phyloP scores from a whole-genome alignment of 2,329 filamentous ascomycete genomes.

The Allantophomopsis lycopodina region DNA sequence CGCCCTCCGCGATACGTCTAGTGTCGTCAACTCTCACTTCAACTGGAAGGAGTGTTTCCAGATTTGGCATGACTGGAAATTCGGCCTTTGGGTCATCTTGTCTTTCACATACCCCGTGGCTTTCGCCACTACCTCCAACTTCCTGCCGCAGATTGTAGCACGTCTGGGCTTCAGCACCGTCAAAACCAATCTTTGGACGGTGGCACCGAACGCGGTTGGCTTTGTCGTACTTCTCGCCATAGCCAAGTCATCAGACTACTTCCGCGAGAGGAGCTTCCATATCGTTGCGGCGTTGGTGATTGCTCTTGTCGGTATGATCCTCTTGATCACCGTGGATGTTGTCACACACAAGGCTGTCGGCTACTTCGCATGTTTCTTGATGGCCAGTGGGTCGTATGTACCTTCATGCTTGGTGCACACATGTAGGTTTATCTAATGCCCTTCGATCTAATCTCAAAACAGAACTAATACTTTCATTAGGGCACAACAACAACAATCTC shows the following conservation, averaged over 20 bases:
- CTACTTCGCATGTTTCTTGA: slow-evolving; percentile 35
- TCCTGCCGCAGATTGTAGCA: slow-evolving; percentile 30
- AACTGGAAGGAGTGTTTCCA: slow-evolving; percentile 25
- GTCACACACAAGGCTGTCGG: slow-evolving; percentile 25
- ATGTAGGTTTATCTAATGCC: too few relatives aligned
- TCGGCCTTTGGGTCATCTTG: slow-evolving; percentile 29
- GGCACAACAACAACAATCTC: slow-evolving; percentile 38
- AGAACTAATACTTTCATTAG: too few relatives aligned
- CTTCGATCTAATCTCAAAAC: too few relatives aligned
- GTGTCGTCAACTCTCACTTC: slow-evolving; percentile 21
- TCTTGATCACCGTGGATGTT: slow-evolving; percentile 28
- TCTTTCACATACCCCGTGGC: slow-evolving; percentile 32
- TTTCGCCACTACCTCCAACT: slow-evolving; percentile 29
- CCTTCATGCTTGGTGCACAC: slow-evolving; percentile 30
- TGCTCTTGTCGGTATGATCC: slow-evolving; percentile 27
- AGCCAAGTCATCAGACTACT: slow-evolving; percentile 27
- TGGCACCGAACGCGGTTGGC: slow-evolving; percentile 31
- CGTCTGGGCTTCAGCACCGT: slow-evolving; percentile 27
- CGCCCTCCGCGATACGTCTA: slow-evolving; percentile 29
- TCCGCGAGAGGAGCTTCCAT: slow-evolving; percentile 30
- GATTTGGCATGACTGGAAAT: slow-evolving; percentile 26
- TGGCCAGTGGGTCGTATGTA: slow-evolving; percentile 30
- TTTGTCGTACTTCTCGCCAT: slow-evolving; percentile 29
- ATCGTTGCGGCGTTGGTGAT: slow-evolving; percentile 24
- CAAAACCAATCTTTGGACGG: slow-evolving; percentile 32